phyloP scores from a whole-genome alignment of 2,329 filamentous ascomycete genomes.

The Beauveria rudraprayagi region DNA sequence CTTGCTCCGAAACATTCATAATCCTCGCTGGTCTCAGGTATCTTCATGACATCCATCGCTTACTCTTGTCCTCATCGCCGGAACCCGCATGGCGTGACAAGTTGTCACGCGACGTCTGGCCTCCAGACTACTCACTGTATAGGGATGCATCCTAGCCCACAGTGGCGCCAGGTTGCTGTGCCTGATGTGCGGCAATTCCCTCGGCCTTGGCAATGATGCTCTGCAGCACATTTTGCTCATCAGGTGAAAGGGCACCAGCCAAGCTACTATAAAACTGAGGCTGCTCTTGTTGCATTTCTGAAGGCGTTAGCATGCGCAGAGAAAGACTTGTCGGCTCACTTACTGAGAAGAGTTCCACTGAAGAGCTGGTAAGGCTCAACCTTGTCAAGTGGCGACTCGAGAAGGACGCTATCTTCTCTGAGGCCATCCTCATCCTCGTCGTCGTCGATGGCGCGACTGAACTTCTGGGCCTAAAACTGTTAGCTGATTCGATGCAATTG shows the following conservation, averaged over 20 bases:
- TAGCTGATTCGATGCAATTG: slow-evolving; percentile 12
- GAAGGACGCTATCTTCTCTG: slow-evolving; percentile 81
- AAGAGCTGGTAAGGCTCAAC: slow-evolving; percentile 91
- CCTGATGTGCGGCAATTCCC: slow-evolving; percentile 29
- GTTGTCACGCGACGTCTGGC: background rate
- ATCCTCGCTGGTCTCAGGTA: slow-evolving; percentile 8
- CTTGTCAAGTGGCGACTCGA: slow-evolving; percentile 92
- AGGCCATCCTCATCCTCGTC: slow-evolving; percentile 74
- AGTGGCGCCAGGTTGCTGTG: slow-evolving; percentile 15
- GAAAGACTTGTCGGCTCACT: slow-evolving; percentile 28
- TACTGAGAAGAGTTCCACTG: slow-evolving; percentile 74
- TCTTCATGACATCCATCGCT: slow-evolving; percentile 9
- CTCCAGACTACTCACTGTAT: background rate
- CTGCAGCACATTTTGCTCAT: slow-evolving; percentile 77
- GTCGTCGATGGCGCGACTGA: slow-evolving; percentile 59
- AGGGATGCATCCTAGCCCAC: slow-evolving; percentile 5
- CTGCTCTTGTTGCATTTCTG: slow-evolving; percentile 83
- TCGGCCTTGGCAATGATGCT: slow-evolving; percentile 60
- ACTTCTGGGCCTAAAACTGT: slow-evolving; percentile 65
- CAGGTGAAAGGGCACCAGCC: slow-evolving; percentile 66
- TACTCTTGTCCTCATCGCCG: background rate
- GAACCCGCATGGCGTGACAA: background rate
- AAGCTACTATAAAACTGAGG: slow-evolving; percentile 80
- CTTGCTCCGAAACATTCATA: slow-evolving; percentile 3
- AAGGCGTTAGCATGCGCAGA: background rate